Evolutionary conservation across 164 flowering plant species (phyloP), one percentile per base, ranked within the genome.

Genomic region (Tetracentron sinense): DNA sequence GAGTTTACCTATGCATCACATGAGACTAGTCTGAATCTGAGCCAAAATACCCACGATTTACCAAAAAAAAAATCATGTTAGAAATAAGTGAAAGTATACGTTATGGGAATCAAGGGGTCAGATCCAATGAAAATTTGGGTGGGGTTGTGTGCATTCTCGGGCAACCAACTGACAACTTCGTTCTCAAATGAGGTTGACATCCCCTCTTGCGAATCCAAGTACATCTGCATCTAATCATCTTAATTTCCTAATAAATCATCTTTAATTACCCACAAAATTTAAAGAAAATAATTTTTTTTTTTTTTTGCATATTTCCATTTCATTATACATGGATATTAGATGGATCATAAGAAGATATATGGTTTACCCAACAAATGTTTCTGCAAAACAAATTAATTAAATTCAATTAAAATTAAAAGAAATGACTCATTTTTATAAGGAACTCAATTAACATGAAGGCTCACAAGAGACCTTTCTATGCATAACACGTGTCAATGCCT

Each of bases 261-360:
- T 49, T 49, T 49, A 49, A 49, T 49, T 49, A n/a, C n/a, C 19
- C 53, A n/a, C n/a, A 16, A 8, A 49, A 49, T 19, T 20, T 16
- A 19, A 14, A 2, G n/a, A n/a, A n/a, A n/a, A n/a, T n/a, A n/a
- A n/a, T n/a, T n/a, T n/a, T n/a, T n/a, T n/a, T n/a, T n/a, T n/a
- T n/a, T n/a, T n/a, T n/a, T n/a, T n/a, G n/a, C n/a, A n/a, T n/a
- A n/a, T n/a, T n/a, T n/a, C n/a, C n/a, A n/a, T n/a, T n/a, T n/a
- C n/a, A n/a, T n/a, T n/a, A 5, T 72, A 82, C 85, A 78, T 78
- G 82, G 20, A 79, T 31, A 56, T 38, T 64, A n/a, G 85, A 68
- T 19, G 83, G 73, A 50, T 79, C 82, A 47, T 76, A 82, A 17
- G 73, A 52, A 7, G 74, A 56, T 50, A 74, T 55, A 54, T 79